A percentile compares a stretch with the other conserved stretches of the same genome.
These are phyloP conservation scores for Pestalotiopsis fici DNA, from an alignment of 2,329 filamentous ascomycete genomes.

Conservation along the genomic window DNA sequence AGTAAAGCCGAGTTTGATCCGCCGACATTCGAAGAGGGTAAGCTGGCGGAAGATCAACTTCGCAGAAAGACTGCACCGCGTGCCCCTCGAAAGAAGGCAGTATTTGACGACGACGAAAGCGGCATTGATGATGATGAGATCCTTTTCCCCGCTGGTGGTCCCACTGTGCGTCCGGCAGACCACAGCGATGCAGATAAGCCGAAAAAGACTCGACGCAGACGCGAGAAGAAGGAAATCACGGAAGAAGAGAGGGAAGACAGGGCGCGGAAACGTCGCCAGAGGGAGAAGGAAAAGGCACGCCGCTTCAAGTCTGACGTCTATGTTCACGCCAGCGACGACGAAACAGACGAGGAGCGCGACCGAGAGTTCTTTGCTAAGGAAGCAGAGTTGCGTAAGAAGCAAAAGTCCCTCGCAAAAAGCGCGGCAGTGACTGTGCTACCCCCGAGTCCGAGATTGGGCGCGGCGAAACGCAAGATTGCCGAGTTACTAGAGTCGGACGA, in stretches of 20 bases:
- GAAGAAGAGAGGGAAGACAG: conserved; percentile 68
- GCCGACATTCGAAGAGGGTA: conserved; percentile 74
- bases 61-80: conserved; percentile 64
- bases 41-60: conserved; percentile 76
- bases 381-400: conserved; percentile 60
- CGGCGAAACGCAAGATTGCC: conserved; percentile 31
- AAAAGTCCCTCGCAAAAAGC: conserved; percentile 38
- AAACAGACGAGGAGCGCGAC: conserved; percentile 75
- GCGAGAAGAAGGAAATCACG: conserved; percentile 47
- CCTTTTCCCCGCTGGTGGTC: conserved; percentile 70
- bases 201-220: conserved; percentile 48
- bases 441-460: conserved; percentile 11
- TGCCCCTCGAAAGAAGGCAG: conserved; percentile 53
- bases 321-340: conserved; percentile 84
- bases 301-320: conserved; percentile 85
- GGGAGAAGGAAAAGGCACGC: conserved; percentile 73
- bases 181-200: conserved; percentile 55
- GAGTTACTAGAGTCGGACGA: conserved; percentile 24
- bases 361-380: conserved; percentile 78
- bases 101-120: conserved; percentile 71
- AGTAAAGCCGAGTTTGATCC: conserved; percentile 78
- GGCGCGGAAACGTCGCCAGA: conserved; percentile 62
- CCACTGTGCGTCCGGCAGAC: conserved; percentile 55
- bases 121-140: conserved; percentile 53
- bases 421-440: conserved; percentile 24